Base-by-base conservation (phyloP, 177 flowering plant genomes). In the Telopea speciosissima region DNA sequence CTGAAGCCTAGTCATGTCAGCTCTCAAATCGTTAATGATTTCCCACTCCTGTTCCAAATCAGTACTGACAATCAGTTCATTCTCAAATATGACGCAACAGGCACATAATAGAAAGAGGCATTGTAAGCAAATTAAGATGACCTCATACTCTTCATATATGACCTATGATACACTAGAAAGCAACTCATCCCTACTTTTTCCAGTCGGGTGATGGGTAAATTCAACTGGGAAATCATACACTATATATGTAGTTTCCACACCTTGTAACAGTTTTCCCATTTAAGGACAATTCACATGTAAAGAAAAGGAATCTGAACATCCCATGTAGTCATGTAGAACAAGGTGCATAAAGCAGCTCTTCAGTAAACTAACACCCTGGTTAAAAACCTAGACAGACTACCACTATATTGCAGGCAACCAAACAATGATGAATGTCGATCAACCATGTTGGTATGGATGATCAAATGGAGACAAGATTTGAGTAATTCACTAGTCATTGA, bases 1-100 rank as follows among this genome's bases (percentile, higher is more conserved):
- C 79, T 90, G 93, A 68, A 96, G 95, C 83, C 86, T 86, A 22
- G 87, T 89, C 92, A 96, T 89, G 77, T 93, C 98, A 64, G 89
- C 84, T 79, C 95, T 83, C 83, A 93, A 67, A 76, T 93, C 98
- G 81, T 86, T 91, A 44, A 96, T 81, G 54, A 87, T 77, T 74
- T 96, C 98, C 97, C 90, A 91, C 31, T 93, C 98, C 95, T 93
- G 89, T 69, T 68, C 26, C 72, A 75, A 75, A 68, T 69, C 63
- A 77, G 22, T 25, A 70, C 44, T 36, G 52, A 49, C 24, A 62
- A n/a, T 74, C 64, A 70, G 40, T 65, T 62, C 17, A 68, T 59
- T 28, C 49, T 8, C 24, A 71, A 16, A 44, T 21, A 24, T 14
- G 33, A 24, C 44, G 1, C 40, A 7, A 24, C 40, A 63, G 26